These are phyloP conservation scores for Hordeum marinum DNA, from an alignment of 176 grass and related monocot species.

Conservation along the genomic window DNA sequence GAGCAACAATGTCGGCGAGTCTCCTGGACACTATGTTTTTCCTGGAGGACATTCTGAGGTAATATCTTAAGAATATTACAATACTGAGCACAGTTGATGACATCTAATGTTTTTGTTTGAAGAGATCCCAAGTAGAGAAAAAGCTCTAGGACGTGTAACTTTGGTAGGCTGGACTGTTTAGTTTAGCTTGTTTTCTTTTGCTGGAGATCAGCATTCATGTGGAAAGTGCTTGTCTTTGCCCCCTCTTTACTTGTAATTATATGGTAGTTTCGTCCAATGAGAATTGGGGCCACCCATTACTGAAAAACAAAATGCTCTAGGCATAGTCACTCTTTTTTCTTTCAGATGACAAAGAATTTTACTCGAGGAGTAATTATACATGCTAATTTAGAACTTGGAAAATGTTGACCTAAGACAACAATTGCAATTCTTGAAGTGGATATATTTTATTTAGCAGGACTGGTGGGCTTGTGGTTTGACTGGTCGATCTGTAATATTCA, in stretches of 20 bases:
- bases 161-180: not conserved
- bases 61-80: slow-evolving; percentile 8
- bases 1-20: slow-evolving; percentile 86
- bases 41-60: slow-evolving; percentile 97
- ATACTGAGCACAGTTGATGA: not conserved
- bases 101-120: not conserved
- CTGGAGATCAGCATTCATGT: not conserved
- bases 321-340: not conserved
- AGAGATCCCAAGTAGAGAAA: not conserved
- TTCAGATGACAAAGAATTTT: not conserved
- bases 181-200: not conserved
- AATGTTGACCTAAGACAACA: not conserved
- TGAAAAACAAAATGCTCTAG: not conserved
- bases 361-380: not conserved
- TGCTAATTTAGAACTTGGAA: not conserved
- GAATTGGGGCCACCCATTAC: not conserved
- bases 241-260: not conserved
- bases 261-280: not conserved
- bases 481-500: not conserved
- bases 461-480: not conserved
- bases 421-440: not conserved
- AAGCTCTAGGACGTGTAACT: not conserved
- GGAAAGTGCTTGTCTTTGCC: not conserved
- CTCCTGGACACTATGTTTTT: slow-evolving; percentile 89
- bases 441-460: not conserved